phyloP scores from a whole-genome alignment of 208 protist species.

The Crithidia sp. region DNA sequence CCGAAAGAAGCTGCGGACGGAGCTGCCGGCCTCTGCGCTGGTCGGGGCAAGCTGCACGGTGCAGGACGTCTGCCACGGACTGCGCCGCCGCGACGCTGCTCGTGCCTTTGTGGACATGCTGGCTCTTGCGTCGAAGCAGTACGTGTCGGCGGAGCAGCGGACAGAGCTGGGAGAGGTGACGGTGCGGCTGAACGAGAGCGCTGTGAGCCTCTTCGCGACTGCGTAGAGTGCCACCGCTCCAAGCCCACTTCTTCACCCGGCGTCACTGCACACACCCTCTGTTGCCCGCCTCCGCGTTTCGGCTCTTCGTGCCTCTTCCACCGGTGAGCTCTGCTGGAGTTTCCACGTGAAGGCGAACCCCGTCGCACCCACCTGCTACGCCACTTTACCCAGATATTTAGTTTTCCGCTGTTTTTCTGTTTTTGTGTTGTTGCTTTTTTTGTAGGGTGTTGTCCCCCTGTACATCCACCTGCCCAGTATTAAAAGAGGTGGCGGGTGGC shows the following conservation, averaged over 20 bases:
- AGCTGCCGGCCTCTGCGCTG: slow-evolving; percentile 26
- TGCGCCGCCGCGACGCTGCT: slow-evolving; percentile 73
- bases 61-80: slow-evolving; percentile 45
- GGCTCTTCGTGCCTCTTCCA: too few relatives aligned
- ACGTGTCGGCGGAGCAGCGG: slow-evolving; percentile 49
- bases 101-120: slow-evolving; percentile 85
- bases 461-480: too few relatives aligned
- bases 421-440: slow-evolving; percentile 23
- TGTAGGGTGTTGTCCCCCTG: neutral
- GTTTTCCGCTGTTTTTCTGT: neutral
- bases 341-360: too few relatives aligned
- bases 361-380: too few relatives aligned
- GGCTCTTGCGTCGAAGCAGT: slow-evolving; percentile 73
- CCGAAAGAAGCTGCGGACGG: slow-evolving; percentile 24
- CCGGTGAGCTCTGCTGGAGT: too few relatives aligned
- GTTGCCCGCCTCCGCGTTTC: too few relatives aligned
- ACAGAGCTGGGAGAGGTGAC: slow-evolving; percentile 40
- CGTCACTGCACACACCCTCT: too few relatives aligned
- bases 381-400: neutral
- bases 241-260: too few relatives aligned
- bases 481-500: too few relatives aligned
- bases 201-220: slow-evolving; percentile 27
- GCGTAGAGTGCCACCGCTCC: neutral
- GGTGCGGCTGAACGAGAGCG: slow-evolving; percentile 42
- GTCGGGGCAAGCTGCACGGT: slow-evolving; percentile 50